Percentiles rank a stretch among this genome's conserved stretches.
Evolutionary conservation across 78 protist genomes (phyloP).

Genomic region (Speleostelium caveatum): DNA sequence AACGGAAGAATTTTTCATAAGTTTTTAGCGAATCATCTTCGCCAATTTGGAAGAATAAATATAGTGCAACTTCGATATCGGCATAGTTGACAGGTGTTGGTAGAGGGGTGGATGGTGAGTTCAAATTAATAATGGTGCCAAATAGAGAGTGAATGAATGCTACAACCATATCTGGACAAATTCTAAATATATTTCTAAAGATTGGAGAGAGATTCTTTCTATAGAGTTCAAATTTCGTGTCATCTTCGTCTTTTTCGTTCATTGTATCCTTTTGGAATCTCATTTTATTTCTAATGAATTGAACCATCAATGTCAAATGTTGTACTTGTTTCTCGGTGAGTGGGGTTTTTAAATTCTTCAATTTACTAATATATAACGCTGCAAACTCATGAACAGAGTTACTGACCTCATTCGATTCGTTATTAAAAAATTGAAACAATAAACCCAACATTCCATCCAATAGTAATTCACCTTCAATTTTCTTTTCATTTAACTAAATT

Average conservation of each 20-base stretch:
- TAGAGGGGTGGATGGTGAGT: background rate
- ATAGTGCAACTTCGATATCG: slow-evolving; percentile 56
- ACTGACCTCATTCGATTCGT: slow-evolving; percentile 64
- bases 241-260: slow-evolving; percentile 43
- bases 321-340: slow-evolving; percentile 51
- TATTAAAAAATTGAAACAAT: slow-evolving; percentile 54
- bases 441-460: slow-evolving; percentile 51
- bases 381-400: slow-evolving; percentile 49
- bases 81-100: background rate
- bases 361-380: slow-evolving; percentile 33
- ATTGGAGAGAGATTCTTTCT: slow-evolving; percentile 35
- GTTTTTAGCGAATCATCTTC: slow-evolving; percentile 51
- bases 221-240: slow-evolving; percentile 29
- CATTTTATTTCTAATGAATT: slow-evolving; percentile 76
- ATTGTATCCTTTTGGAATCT: background rate
- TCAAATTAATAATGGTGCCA: slow-evolving; percentile 4
- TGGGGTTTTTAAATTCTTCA: slow-evolving; percentile 34
- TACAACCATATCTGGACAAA: slow-evolving; percentile 75
- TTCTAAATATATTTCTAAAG: slow-evolving; percentile 73
- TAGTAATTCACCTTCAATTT: slow-evolving; percentile 9
- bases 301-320: slow-evolving; percentile 61
- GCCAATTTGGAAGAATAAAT: slow-evolving; percentile 67
- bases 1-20: slow-evolving; percentile 53
- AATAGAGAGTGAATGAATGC: slow-evolving; percentile 8
- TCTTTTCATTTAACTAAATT: too few species aligned